A percentile compares a stretch with the other conserved stretches of the same genome.
phyloP scores from a whole-genome alignment of 495 filamentous ascomycete species.

The Podospora comata region DNA sequence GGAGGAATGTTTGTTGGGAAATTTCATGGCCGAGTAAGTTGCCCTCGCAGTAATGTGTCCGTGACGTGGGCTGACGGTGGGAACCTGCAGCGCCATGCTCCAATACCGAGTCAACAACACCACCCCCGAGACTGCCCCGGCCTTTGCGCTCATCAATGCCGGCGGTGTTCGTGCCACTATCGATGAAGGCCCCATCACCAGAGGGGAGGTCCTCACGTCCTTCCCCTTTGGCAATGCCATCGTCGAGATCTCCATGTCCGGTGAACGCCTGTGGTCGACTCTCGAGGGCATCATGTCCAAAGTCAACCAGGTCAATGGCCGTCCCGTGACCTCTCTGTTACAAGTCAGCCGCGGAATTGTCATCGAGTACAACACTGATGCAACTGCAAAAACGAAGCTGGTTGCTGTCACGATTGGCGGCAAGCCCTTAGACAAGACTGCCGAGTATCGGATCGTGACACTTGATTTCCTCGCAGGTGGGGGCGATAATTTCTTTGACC shows the following conservation, averaged over 20 bases:
- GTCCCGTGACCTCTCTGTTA: constrained; percentile 48
- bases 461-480: constrained; percentile 54
- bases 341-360: constrained; percentile 50
- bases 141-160: constrained; percentile 53
- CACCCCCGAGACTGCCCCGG: constrained; percentile 30
- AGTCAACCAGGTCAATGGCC: constrained; percentile 46
- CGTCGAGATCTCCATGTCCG: constrained; percentile 45
- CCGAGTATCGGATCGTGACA: constrained; percentile 50
- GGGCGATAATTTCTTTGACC: constrained; percentile 53
- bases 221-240: constrained; percentile 59
- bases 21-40: constrained; percentile 48
- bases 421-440: constrained; percentile 33
- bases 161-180: constrained; percentile 58
- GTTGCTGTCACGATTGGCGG: constrained; percentile 43
- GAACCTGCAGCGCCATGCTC: constrained; percentile 46
- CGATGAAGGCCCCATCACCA: constrained; percentile 49
- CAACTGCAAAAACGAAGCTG: constrained; percentile 24
- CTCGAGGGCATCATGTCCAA: constrained; percentile 48
- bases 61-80: background rate
- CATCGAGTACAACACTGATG: constrained; percentile 43
- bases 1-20: constrained; percentile 51
- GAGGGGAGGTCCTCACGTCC: constrained; percentile 52
- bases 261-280: constrained; percentile 46
- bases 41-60: background rate
- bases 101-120: constrained; percentile 45